Base-by-base conservation (phyloP, 2,329 filamentous ascomycete genomes). In the Neophaeococcomyces mojaviensis region DNA sequence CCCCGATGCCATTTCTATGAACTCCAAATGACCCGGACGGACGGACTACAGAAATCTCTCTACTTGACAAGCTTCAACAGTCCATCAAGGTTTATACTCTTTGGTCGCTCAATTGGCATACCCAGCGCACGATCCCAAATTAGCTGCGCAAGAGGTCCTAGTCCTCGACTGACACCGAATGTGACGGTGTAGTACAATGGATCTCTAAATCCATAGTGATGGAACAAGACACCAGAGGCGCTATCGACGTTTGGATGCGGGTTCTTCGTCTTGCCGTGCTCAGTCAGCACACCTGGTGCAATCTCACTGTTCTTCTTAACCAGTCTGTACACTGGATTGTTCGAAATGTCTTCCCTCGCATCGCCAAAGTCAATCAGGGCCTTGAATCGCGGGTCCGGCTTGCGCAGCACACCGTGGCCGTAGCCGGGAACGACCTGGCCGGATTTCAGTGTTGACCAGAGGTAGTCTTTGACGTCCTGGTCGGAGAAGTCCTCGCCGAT, bases 261-360 rank as follows among this genome's bases (percentile, higher is more conserved):
- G 72, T 95, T 95, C 77, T 94, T 94, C 56, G 88, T 95, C 82
- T 96, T 97, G 67, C 92, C 92, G 64, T 98, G 92, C 72, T 96
- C 82, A 59, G 81, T 92, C 58, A 98, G 76, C 16, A 98, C 92
- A 43, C 80, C 78, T 13, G 92, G 92, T 0, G 92, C 92, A 53
- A 98, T 84, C 61, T 88, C 84, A 55, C 84, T 88, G 73, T 94
- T 97, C 72, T 85, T 83, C 77, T 89, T 85, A 46, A 98, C 90
- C 9, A 98, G 81, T 68, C 88, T 80, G 81, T 95, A 97, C 52
- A 97, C 82, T 1, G 90, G 88, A 66, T 97, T 86, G 39, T 77
- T 70, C 35, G 86, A 82, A 52, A 98, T 95, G 59, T 90, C 85
- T 12, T 87, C 86, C 9, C 88, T 84, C 13, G 85, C 78, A 12